These are phyloP conservation scores for Acanthamoeba lenticulata DNA, from an alignment of 208 protist genomes.

Conservation along the genomic window DNA sequence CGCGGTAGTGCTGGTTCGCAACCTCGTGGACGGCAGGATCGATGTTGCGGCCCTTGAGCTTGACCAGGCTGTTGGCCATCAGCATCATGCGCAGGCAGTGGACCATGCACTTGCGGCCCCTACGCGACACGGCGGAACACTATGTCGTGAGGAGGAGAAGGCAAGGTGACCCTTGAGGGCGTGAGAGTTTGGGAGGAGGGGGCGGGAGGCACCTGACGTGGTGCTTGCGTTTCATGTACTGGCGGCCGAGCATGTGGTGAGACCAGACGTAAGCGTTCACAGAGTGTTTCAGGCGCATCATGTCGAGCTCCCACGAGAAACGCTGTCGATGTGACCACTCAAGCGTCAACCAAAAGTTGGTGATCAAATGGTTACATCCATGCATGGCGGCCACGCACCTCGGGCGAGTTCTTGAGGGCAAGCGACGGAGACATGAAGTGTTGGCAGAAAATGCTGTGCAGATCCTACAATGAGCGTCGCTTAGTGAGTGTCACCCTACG, in stretches of 20 bases:
- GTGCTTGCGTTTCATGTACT: constrained; percentile 6
- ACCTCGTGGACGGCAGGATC: neutral
- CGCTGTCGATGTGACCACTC: neutral
- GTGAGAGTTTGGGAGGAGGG: too few relatives aligned
- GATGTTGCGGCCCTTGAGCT: neutral
- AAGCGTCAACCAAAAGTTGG: neutral
- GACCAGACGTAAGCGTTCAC: neutral
- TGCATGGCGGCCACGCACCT: neutral
- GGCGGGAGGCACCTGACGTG: neutral
- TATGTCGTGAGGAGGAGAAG: neutral
- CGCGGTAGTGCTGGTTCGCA: neutral
- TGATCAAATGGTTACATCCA: too few relatives aligned
- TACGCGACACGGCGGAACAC: neutral
- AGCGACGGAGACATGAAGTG: neutral
- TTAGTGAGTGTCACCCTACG: too few relatives aligned
- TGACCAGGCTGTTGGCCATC: neutral
- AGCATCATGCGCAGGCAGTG: neutral
- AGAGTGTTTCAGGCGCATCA: neutral
- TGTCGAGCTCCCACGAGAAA: neutral
- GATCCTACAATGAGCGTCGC: neutral
- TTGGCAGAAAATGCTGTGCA: constrained; percentile 18
- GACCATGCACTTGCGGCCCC: neutral
- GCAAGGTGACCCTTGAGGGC: neutral
- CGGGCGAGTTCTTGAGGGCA: neutral
- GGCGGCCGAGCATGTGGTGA: neutral